Evolutionary conservation across 2,329 filamentous ascomycete species (phyloP), one percentile per base, ranked within the genome.

Genomic region (Ascochyta clinopodiicola): DNA sequence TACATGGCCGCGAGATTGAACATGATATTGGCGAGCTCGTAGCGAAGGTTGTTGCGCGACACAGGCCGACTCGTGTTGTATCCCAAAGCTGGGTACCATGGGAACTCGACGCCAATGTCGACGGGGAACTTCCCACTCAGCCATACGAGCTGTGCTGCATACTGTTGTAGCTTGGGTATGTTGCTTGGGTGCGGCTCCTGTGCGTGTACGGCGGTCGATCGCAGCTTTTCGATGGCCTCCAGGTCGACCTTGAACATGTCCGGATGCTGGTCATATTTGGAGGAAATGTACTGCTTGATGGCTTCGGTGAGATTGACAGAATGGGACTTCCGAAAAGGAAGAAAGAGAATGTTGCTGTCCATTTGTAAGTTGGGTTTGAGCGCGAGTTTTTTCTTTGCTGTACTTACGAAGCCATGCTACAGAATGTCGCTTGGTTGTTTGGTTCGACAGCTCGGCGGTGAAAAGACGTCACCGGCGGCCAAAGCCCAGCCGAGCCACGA

Each of bases 261-360:
- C 31, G 95, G 94, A 73, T 96, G 94, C 75, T 99, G 95, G 77
- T 98, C 94, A 88, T 98, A 98, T 83, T 98, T 97, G 76, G 87
- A 89, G 59, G 92, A 96, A 71, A 99, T 98, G 80, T 99, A 98
- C 74, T 95, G 88, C 62, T 91, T 92, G 74, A 99, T 92, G 44
- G 92, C 90, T 58, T 86, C 82, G 51, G 91, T 89, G 59, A 98
- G 84, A 56, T 89, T 89, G 36, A 96, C 82, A 53, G 88, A 84
- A 61, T 90, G 87, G 46, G 92, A 94, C 72, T 88, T 90, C 67
- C 94, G 91, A 78, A 98, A 98, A 8, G 94, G 93, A 60, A 96
- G 82, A 73, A 88, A 86, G 51, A 96, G 84, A 61, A 90, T 86
- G 74, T 87, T 89, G 48, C 77, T 79, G 57, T 49, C 31, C 62